A percentile compares a stretch with the other conserved stretches of the same genome.
Evolutionary conservation across 169 alveolate species (phyloP).

Genomic region (Eimeria praecox): DNA sequence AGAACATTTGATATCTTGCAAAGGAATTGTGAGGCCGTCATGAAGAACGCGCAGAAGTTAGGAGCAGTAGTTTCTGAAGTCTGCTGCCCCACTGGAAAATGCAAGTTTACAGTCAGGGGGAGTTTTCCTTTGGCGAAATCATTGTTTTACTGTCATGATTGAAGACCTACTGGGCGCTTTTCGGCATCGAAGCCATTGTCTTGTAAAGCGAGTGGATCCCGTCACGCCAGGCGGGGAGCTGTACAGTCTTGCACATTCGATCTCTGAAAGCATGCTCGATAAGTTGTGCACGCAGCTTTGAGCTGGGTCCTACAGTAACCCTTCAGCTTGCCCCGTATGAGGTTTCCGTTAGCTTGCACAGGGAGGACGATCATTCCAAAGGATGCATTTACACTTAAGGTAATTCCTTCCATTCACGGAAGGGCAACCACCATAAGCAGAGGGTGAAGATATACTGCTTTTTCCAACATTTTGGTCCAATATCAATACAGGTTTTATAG

Average conservation of each 20-base stretch:
- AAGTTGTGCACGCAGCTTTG: neutral
- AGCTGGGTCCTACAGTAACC: neutral
- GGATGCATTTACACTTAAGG: neutral
- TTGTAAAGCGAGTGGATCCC: neutral
- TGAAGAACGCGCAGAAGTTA: neutral
- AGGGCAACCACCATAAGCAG: neutral
- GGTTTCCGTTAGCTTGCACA: neutral
- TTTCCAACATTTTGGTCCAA: neutral
- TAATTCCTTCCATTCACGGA: neutral
- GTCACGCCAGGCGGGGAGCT: neutral
- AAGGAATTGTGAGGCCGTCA: neutral
- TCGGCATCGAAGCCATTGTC: neutral
- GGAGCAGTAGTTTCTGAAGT: neutral
- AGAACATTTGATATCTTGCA: neutral
- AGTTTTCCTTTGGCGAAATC: neutral
- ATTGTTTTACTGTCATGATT: neutral
- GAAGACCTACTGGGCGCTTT: neutral
- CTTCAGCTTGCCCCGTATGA: slow-evolving; percentile 8
- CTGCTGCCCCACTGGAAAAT: neutral
- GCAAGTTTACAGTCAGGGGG: neutral
- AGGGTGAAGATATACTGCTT: neutral
- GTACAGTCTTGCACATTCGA: neutral
- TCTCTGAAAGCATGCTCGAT: neutral
- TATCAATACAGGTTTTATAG: neutral
- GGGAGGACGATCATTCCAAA: neutral